A percentile compares a stretch with the other conserved stretches of the same genome.
These are phyloP conservation scores for Aspergillus sp. DNA, from an alignment of 2,329 filamentous ascomycete species.

Conservation along the genomic window DNA sequence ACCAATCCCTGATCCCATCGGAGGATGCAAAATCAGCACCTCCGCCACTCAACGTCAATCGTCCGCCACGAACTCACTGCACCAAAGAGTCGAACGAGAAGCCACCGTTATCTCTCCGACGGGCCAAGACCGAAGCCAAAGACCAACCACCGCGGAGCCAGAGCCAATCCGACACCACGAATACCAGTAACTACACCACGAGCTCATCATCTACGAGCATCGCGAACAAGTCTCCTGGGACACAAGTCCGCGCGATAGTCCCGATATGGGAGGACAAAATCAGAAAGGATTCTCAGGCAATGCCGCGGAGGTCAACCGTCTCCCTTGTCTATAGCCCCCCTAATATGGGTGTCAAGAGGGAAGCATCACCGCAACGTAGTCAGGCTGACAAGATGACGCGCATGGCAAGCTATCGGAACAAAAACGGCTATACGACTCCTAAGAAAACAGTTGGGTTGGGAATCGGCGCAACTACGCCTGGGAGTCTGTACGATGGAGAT, in stretches of 20 bases:
- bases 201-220: conserved; percentile 1
- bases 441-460: conserved; percentile 29
- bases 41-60: neutral
- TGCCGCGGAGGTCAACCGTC: conserved; percentile 17
- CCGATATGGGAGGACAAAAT: conserved; percentile 43
- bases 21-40: conserved; percentile 13
- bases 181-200: neutral
- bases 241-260: conserved; percentile 26
- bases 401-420: conserved; percentile 13
- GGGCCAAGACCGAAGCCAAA: conserved; percentile 9
- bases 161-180: neutral
- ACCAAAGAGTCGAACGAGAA: conserved; percentile 25
- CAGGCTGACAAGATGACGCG: conserved; percentile 16
- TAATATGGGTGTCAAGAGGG: conserved; percentile 9
- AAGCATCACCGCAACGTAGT: conserved; percentile 3
- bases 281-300: conserved; percentile 10
- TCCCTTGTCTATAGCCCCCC: conserved; percentile 14
- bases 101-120: conserved; percentile 14
- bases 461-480: conserved; percentile 39
- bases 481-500: conserved; percentile 48
- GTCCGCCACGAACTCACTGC: neutral
- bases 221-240: conserved; percentile 14
- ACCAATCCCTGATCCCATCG: conserved; percentile 16
- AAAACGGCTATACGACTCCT: conserved; percentile 28
- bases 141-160: neutral